phyloP scores from a whole-genome alignment of 805 yeast genomes.

The Starmera quercuum region DNA sequence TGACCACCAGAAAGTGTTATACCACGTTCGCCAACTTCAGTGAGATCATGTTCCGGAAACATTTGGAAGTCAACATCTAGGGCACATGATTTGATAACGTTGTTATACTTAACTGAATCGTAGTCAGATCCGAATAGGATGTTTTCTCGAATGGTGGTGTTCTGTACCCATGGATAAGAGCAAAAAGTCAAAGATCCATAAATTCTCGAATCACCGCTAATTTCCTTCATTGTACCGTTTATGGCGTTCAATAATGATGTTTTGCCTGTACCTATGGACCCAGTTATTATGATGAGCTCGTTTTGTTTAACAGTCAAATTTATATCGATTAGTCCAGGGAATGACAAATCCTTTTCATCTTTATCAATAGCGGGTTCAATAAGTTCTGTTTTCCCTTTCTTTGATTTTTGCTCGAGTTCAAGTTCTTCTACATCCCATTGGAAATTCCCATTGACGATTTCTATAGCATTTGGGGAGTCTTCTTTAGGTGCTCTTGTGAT shows the following conservation, averaged over 20 bases:
- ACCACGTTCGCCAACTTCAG: constrained; percentile 83
- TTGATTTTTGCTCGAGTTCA: constrained; percentile 2
- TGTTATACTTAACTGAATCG: constrained; percentile 42
- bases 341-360: constrained; percentile 17
- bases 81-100: constrained; percentile 59
- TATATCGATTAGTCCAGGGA: constrained; percentile 39
- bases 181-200: constrained; percentile 47
- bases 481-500: constrained; percentile 22
- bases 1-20: constrained; percentile 87
- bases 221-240: constrained; percentile 61
- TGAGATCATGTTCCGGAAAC: constrained; percentile 66
- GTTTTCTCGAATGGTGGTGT: constrained; percentile 69
- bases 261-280: constrained; percentile 79
- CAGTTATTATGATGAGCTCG: constrained; percentile 70
- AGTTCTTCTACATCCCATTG: constrained; percentile 41
- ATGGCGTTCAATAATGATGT: constrained; percentile 64
- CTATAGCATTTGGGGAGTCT: constrained; percentile 37
- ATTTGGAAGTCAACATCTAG: constrained; percentile 55
- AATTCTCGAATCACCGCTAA: constrained; percentile 41
- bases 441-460: constrained; percentile 38
- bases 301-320: constrained; percentile 48
- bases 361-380: no score
- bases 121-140: constrained; percentile 58
- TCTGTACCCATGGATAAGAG: constrained; percentile 81
- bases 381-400: no score